Evolutionary conservation across 2,329 filamentous ascomycete genomes (phyloP).

Genomic region (Penicillium sclerotiorum): DNA sequence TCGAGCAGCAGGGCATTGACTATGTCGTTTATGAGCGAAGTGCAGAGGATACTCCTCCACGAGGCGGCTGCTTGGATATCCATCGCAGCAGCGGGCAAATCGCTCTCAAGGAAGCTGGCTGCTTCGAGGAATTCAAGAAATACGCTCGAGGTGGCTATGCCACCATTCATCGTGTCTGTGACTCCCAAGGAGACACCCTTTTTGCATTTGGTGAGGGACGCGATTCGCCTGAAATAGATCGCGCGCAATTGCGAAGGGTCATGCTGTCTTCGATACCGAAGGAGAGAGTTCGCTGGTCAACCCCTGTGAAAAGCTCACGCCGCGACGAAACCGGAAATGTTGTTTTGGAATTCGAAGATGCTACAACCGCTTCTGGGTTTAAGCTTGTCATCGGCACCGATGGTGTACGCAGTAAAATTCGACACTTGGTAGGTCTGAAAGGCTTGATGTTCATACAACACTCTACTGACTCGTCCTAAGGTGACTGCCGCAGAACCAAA

Average conservation of each 20-base stretch:
- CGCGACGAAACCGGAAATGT: background rate
- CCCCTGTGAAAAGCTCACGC: background rate
- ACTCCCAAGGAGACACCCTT: background rate
- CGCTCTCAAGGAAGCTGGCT: background rate
- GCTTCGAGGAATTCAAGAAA: background rate
- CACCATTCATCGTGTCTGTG: background rate
- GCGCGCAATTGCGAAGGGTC: constrained; percentile 34
- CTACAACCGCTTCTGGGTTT: constrained; percentile 28
- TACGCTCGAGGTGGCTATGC: background rate
- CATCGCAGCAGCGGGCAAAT: background rate
- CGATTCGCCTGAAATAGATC: constrained; percentile 45
- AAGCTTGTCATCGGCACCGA: constrained; percentile 25
- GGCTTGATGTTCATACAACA: background rate
- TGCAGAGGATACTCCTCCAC: background rate
- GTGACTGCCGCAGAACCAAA: background rate
- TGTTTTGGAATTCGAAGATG: constrained; percentile 18
- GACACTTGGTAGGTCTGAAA: constrained; percentile 1
- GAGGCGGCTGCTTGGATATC: background rate
- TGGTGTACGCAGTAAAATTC: constrained; percentile 20
- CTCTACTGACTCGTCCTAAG: background rate
- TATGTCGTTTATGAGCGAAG: background rate
- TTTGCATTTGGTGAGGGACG: constrained; percentile 21
- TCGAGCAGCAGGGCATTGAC: background rate
- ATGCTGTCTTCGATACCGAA: constrained; percentile 36
- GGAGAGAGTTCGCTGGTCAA: background rate